phyloP scores from a whole-genome alignment of 352 stramenopile genomes.

The Blastocystis hominis region DNA sequence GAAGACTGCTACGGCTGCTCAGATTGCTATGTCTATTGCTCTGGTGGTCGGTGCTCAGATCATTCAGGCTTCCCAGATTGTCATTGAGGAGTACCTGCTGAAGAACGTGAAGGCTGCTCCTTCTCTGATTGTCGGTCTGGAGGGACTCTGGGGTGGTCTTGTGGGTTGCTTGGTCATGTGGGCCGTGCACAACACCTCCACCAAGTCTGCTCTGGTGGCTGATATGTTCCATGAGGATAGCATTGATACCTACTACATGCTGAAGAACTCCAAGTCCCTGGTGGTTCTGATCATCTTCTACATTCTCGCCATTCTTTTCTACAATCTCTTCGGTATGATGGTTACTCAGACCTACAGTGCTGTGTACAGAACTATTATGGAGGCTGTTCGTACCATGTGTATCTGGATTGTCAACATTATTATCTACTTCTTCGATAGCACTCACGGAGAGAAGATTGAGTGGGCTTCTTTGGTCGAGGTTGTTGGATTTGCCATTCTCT shows the following conservation, averaged over 20 bases:
- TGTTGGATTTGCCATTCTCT: slow-evolving; percentile 59
- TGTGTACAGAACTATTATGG: slow-evolving; percentile 61
- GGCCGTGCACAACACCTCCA: slow-evolving; percentile 11
- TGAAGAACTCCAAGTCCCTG: slow-evolving; percentile 19
- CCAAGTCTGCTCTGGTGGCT: slow-evolving; percentile 18
- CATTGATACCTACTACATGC: slow-evolving; percentile 53
- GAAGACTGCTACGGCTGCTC: not conserved
- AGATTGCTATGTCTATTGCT: slow-evolving; percentile 65
- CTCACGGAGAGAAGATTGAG: slow-evolving; percentile 48
- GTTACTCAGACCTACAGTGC: slow-evolving; percentile 61
- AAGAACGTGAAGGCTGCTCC: slow-evolving; percentile 69
- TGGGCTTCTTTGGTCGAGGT: slow-evolving; percentile 59
- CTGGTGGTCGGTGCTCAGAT: slow-evolving; percentile 73
- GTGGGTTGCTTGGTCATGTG: not conserved
- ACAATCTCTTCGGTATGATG: slow-evolving; percentile 62
- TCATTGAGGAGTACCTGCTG: slow-evolving; percentile 76
- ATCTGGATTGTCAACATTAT: slow-evolving; percentile 60
- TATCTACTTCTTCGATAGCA: slow-evolving; percentile 59
- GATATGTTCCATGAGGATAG: slow-evolving; percentile 51
- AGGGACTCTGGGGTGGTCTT: slow-evolving; percentile 71
- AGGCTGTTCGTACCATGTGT: slow-evolving; percentile 60
- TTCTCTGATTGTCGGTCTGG: slow-evolving; percentile 69
- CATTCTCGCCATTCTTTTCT: slow-evolving; percentile 62
- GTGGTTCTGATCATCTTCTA: slow-evolving; percentile 61
- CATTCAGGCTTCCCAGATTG: slow-evolving; percentile 74